A percentile compares a stretch with the other conserved stretches of the same genome.
These are phyloP conservation scores for Hexamita inflata DNA, from an alignment of 208 protist species.

Conservation along the genomic window DNA sequence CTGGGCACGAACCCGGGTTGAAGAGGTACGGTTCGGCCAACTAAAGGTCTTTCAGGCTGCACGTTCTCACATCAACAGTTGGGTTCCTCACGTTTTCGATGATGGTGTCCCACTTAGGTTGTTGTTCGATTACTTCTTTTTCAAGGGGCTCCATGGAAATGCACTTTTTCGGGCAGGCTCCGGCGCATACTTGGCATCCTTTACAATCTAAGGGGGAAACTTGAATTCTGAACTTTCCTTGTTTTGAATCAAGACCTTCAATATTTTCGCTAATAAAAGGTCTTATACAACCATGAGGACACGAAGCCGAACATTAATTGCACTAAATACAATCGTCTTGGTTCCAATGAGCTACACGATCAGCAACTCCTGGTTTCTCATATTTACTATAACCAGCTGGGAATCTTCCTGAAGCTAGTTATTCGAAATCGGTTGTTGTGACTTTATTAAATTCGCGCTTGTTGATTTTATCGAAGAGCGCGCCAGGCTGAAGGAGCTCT, in stretches of 20 bases:
- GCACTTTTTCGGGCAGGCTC: slow-evolving; percentile 12
- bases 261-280: slow-evolving; percentile 48
- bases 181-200: slow-evolving; percentile 35
- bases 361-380: slow-evolving; percentile 51
- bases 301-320: slow-evolving; percentile 53
- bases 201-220: slow-evolving; percentile 38
- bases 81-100: too few species aligned
- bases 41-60: not conserved
- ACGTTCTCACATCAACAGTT: not conserved
- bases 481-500: too few species aligned
- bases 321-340: slow-evolving; percentile 56
- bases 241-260: not conserved
- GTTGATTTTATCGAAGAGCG: not conserved
- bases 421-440: not conserved
- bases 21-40: slow-evolving; percentile 29
- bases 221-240: slow-evolving; percentile 32
- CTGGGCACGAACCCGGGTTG: slow-evolving; percentile 37
- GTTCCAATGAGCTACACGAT: slow-evolving; percentile 49
- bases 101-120: not conserved
- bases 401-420: not conserved
- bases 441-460: not conserved
- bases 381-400: slow-evolving; percentile 29
- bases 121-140: not conserved
- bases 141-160: slow-evolving; percentile 24
- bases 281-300: slow-evolving; percentile 56